phyloP scores from a whole-genome alignment of 1,284 basidiomycete genomes.

The Phaffia rhodozyma region DNA sequence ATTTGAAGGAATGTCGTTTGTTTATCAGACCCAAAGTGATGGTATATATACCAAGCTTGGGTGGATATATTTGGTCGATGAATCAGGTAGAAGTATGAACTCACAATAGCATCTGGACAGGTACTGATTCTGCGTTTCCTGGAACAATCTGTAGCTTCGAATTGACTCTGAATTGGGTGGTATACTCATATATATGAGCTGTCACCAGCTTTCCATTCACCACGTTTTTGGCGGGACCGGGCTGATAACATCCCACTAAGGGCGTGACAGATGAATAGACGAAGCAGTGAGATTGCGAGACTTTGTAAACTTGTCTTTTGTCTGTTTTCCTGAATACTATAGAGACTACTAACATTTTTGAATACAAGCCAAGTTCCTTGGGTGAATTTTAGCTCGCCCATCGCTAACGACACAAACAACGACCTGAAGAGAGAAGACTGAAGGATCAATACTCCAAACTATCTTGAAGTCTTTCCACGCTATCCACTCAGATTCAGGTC shows the following conservation, averaged over 20 bases:
- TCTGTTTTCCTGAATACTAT: background rate
- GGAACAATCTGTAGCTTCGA: constrained; percentile 17
- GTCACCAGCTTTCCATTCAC: constrained; percentile 16
- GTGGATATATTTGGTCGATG: constrained; percentile 43
- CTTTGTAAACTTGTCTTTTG: background rate
- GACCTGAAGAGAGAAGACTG: constrained; percentile 43
- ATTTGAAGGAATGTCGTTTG: constrained; percentile 23
- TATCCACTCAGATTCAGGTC: background rate
- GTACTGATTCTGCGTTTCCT: constrained; percentile 16
- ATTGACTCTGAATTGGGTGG: constrained; percentile 16
- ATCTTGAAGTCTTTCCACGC: no score
- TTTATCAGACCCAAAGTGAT: background rate
- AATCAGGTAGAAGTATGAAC: constrained; percentile 22
- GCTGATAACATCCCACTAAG: constrained; percentile 34
- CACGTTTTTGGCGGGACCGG: constrained; percentile 18
- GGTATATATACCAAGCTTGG: constrained; percentile 77
- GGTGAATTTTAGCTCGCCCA: constrained; percentile 82
- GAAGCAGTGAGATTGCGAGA: background rate
- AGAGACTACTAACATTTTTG: constrained; percentile 36
- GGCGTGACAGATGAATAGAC: background rate
- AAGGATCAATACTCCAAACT: background rate
- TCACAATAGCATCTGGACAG: constrained; percentile 16
- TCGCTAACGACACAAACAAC: constrained; percentile 94
- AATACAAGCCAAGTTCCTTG: constrained; percentile 79
- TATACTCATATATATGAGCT: constrained; percentile 18